Base-by-base conservation (phyloP, 2,329 filamentous ascomycete species). In the Curvularia sp. region DNA sequence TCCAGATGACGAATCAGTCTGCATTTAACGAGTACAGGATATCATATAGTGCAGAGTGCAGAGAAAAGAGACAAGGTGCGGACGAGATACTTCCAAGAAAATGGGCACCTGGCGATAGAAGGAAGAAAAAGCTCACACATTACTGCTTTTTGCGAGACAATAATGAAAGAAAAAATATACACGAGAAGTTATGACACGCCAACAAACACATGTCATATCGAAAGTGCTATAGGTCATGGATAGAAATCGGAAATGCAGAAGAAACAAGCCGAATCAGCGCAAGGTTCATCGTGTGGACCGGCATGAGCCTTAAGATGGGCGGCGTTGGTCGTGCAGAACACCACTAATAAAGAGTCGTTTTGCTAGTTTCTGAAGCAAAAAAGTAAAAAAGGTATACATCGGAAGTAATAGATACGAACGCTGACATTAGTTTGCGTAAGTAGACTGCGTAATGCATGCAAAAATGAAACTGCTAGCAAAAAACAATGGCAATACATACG, bases 401-500 rank as follows among this genome's bases (percentile, higher is more conserved):
- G 18, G 34, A 36, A 36, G 15, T n/a, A 36, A 36, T 7, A 15
- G 15, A 36, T 8, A 8, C 34, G 34, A 18, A 13, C n/a, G 15
- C 34, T 36, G 34, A 18, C 8, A 8, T 7, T 36, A 15, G 8
- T 13, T 36, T 18, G 34, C 34, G 18, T 9, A 18, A 36, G 34
- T 6, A 13, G 34, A 18, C 7, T 36, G 34, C 5, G 34, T 36
- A 36, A 18, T 36, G 34, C 34, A 36, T 36, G 25, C 45, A 48
- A 48, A 58, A 55, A 58, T 15, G 5, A 36, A 36, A 7, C n/a
- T 18, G 28, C 28, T n/a, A n/a, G 13, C 7, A n/a, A 36, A 36
- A 36, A 36, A 5, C 12, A 27, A 60, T 53, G 49, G 23, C 53
- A 53, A 60, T 47, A 55, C 57, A 63, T 60, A 60, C 51, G 57